Base-by-base conservation (phyloP, 768 basidiomycete genomes). In the Hygrophorus pudorinus region DNA sequence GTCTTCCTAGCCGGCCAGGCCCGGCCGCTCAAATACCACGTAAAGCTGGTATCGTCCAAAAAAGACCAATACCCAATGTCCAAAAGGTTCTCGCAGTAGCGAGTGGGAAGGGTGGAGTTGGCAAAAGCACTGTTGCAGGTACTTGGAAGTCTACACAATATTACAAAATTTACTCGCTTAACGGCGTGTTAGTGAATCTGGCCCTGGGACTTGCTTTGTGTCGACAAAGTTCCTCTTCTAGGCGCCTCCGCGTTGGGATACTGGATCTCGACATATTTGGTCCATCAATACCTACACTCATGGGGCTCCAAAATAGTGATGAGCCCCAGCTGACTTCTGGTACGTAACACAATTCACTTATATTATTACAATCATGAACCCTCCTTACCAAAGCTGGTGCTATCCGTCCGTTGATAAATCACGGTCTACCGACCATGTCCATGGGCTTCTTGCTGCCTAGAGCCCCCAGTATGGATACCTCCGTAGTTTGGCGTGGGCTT, bases 181-280 rank as follows among this genome's bases (percentile, higher is more conserved):
- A 33, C 21, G 4, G 12, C 31, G 3, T 29, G 13, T 5, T 57
- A 89, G 88, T 85, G 6, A 93, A 92, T 53, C 72, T 92, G 14
- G 90, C 86, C 3, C 83, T 83, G 47, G 76, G 79, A 7, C 75
- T 87, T 13, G 81, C 79, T 4, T 63, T 72, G 52, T 60, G 61
- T 16, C 67, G 63, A 31, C 57, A 64, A 41, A 53, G 60, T 3
- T 46, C 48, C 5, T 57, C 66, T 1, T 59, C 65, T 28, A 45
- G 59, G 3, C 67, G 69, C 11, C 68, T 80, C 11, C 75, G 83
- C 27, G 79, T 98, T 2, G 94, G 94, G 0, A 63, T 98, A 14
- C 72, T 99, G 0, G 94, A 99, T 63, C 74, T 99, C 7, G 94
- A 99, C 59, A 81, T 99, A 36, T 97, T 96, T 54, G 94, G 94